Base-by-base conservation (phyloP, 2,329 filamentous ascomycete species). In the Colletotrichum camelliae region DNA sequence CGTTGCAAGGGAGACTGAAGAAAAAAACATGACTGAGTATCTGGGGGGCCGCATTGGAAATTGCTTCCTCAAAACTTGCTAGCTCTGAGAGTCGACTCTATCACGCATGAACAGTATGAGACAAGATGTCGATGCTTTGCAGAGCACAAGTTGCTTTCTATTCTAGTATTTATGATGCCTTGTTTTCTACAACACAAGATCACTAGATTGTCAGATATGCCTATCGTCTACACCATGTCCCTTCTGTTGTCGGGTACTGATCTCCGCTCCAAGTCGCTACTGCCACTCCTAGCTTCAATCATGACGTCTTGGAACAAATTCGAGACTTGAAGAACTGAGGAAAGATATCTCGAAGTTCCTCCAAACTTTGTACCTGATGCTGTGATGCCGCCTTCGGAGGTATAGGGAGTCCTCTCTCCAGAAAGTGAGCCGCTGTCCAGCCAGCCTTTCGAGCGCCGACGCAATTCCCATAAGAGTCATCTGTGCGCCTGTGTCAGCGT, bases 391-490 rank as follows among this genome's bases (percentile, higher is more conserved):
- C 27, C 29, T 21, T 61, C 4, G 29, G 4, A 4, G 58, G 58
- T 3, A 61, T n/a, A 0, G 29, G 58, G 2, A 95, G 88, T 8
- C 90, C 91, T 39, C 94, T 92, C 82, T 98, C 97, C 8, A 98
- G 92, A 24, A 98, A 89, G 84, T 98, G 97, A 8, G 91, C 94
- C 1, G 93, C 92, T 13, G 92, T 94, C 97, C 97, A 98, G 21
- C 96, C 96, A 76, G 92, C 91, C 78, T 94, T 89, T 1, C n/a
- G 39, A 21, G 95, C 95, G 76, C 92, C 92, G 77, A 88, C 90
- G 83, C 94, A 97, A 82, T 99, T 99, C 77, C 93, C 84, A 73
- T 91, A 92, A 0, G 95, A 98, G 83, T 99, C 97, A 82, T 99
- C 96, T 95, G 62, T 18, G 76, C 95, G 90, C 55, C 93, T 89